Conservation (phyloP, 805 yeast genomes). For the Teunomyces pallodes region DNA sequence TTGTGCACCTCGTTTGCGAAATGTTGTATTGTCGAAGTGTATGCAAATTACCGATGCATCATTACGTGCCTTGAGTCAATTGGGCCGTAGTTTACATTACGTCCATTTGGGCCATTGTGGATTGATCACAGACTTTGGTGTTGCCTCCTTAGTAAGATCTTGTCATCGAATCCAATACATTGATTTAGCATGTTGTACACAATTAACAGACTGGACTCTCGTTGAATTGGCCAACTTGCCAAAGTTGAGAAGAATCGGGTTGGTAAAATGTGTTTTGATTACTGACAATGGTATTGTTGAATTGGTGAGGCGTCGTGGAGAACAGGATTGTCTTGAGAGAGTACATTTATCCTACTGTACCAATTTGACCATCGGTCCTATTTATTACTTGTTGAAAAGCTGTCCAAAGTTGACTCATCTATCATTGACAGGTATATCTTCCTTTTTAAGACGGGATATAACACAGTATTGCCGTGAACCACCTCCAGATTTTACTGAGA, state of each 20-base stretch:
- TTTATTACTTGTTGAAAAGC: slow-evolving; percentile 65
- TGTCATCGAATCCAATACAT: slow-evolving; percentile 89
- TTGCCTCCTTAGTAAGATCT: slow-evolving; percentile 63
- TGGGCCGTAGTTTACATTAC: slow-evolving; percentile 81
- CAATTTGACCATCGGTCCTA: slow-evolving; percentile 73
- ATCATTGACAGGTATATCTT: slow-evolving; percentile 85
- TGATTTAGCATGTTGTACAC: slow-evolving; percentile 92
- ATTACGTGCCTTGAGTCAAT: slow-evolving; percentile 61
- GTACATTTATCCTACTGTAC: slow-evolving; percentile 92
- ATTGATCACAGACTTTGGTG: slow-evolving; percentile 86
- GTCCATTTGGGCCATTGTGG: slow-evolving; percentile 93
- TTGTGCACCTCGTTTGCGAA: slow-evolving; percentile 82
- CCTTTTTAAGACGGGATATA: slow-evolving; percentile 84
- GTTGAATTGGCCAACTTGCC: slow-evolving; percentile 74
- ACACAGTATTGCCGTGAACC: slow-evolving; percentile 87
- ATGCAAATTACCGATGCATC: slow-evolving; percentile 80
- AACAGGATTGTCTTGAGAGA: slow-evolving; percentile 82
- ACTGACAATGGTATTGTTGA: slow-evolving; percentile 79
- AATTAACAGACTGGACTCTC: slow-evolving; percentile 80
- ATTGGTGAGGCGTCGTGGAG: slow-evolving; percentile 64
- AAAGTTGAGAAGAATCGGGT: slow-evolving; percentile 82
- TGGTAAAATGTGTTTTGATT: slow-evolving; percentile 86
- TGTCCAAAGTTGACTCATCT: slow-evolving; percentile 89
- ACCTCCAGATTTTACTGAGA: slow-evolving; percentile 85
- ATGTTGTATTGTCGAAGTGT: slow-evolving; percentile 88